Evolutionary conservation across 2,329 filamentous ascomycete species (phyloP), one percentile per base, ranked within the genome.

Genomic region (Fonsecaea monophora): DNA sequence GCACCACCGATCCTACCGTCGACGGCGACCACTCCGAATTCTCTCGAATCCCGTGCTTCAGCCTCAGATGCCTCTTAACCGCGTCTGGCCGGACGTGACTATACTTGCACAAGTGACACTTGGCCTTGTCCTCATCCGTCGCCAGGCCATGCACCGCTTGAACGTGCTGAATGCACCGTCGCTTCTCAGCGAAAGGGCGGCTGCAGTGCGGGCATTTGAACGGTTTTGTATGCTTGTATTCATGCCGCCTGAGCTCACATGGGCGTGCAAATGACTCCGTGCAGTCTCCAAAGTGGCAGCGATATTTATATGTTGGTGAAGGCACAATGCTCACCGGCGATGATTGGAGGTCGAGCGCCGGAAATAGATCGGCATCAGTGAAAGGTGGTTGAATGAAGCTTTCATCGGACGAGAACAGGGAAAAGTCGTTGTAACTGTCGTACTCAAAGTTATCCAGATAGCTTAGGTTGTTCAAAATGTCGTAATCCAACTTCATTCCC

Each of bases 161-260:
- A 15, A 65, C 56, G 32, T 68, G 66, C 21, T 62, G 66, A 9
- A 55, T 54, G 34, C 62, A 60, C 6, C 66, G 58, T 48, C 66
- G 53, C 59, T 68, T 68, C 55, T 68, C 66, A 7, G 66, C 62
- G 37, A 68, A 68, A 2, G 59, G 45, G 10, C 50, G 48, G 21
- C 60, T 54, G 53, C 66, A 68, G 10, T 62, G 54, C 12, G 55
- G 21, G 34, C 66, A 68, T 40, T 42, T 13, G 21, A 62, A 68
- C 6, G 66, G 66, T 4, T 37, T 61, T 0, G 53, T 65, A 45
- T 68, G 66, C 35, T 66, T 68, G 48, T 50, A 55, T 18, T 54
- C 18, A 53, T 68, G 66, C 3, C 66, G 66, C 12, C 53, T 66
- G 8, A 68, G 63, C 53, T 68, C 66, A 32, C 63, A 65, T 37